A percentile compares a stretch with the other conserved stretches of the same genome.
Conservation (phyloP, 2,329 filamentous ascomycete species). For the Ceratocystis colombiana region DNA sequence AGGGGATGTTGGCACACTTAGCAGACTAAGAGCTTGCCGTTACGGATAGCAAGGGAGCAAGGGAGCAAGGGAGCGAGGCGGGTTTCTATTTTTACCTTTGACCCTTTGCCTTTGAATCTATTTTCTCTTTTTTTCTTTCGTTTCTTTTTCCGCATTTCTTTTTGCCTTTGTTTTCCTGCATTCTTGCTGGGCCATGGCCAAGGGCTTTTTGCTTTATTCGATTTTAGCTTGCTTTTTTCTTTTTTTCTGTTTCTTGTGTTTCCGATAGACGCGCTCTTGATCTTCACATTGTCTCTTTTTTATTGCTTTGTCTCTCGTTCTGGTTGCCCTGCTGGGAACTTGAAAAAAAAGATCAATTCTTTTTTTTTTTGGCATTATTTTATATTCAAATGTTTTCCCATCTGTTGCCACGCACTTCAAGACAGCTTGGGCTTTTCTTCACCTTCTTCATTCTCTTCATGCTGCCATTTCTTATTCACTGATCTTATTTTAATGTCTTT, state of each 20-base stretch:
- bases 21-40: no score
- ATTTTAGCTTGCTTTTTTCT: no score
- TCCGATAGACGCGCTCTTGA: no score
- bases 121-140: not conserved
- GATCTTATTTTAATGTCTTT: constrained; percentile 15
- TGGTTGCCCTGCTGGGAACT: not conserved
- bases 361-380: not conserved
- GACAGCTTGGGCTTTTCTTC: not conserved
- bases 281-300: not conserved
- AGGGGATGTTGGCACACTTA: no score
- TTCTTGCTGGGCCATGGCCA: not conserved
- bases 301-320: not conserved
- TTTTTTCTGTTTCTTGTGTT: no score
- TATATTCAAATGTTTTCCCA: not conserved
- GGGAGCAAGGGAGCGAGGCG: not conserved
- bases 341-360: not conserved
- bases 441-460: not conserved
- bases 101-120: not conserved
- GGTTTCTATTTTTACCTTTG: not conserved
- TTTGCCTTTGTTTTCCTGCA: not conserved
- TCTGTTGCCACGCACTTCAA: not conserved
- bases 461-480: not conserved
- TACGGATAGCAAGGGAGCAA: no score
- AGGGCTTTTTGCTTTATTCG: not conserved
- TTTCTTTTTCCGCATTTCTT: not conserved